Base-by-base conservation (phyloP, 2,329 filamentous ascomycete genomes). In the Diaporthe vaccinii region DNA sequence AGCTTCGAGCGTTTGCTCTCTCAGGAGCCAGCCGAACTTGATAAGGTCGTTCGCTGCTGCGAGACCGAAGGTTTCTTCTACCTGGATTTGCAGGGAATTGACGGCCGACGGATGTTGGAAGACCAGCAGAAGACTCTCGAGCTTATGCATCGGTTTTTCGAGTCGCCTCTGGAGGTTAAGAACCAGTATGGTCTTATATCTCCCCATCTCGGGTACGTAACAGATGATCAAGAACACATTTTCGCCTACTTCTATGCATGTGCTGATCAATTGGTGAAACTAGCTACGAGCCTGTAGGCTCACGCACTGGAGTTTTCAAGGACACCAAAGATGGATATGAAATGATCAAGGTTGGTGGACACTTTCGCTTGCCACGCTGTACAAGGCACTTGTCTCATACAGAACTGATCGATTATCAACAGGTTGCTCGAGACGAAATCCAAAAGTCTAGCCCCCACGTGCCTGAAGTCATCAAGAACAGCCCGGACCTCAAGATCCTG, bases 141-240 rank as follows among this genome's bases (percentile, higher is more conserved):
- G 76, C 84, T 90, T 55, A 91, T 90, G 89, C 83, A 89, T 80
- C 86, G 86, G 71, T 91, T 90, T 84, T 91, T 90, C 77, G 86
- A 86, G 44, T 81, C 85, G 0, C 87, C 88, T 0, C 80, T 89
- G 22, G 88, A 90, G 82, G 85, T 83, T 57, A 90, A 90, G 86
- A 90, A 90, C 79, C 86, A 90, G 79, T 89, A 86, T 78, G 88
- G 88, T 4, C 86, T 90, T 9, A 84, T 90, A 65, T 86, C 87
- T 34, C 86, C 88, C 6, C 88, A 90, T 80, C 84, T 89, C 36
- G 88, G 88, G 82, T 88, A 80, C 76, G 83, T 79, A 14, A 22
- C 31, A 55, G 12, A 39, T 55, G 44, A 17, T 3, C 7, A 49
- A n/a, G 12, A 10, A 7, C 4, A 44, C 4, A 49, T 51, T 61